Conservation (phyloP, 306 rosid species). For the Sphenostylis stenocarpa region DNA sequence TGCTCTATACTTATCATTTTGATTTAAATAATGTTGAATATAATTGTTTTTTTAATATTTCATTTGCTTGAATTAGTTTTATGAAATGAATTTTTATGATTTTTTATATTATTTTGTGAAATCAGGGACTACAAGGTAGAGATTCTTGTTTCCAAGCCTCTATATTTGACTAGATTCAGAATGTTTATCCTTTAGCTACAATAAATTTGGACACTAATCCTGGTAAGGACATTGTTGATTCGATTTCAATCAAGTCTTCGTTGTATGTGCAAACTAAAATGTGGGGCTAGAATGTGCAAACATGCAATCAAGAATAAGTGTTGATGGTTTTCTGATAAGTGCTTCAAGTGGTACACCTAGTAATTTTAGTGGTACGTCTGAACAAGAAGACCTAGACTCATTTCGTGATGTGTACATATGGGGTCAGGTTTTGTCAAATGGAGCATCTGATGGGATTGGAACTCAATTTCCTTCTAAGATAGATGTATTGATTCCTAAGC, state of each 20-base stretch:
- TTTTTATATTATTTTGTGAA: not conserved
- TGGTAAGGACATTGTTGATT: constrained; percentile 50
- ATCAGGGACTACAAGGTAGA: not conserved
- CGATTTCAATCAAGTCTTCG: constrained; percentile 37
- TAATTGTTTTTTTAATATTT: not conserved
- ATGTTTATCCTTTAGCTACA: constrained; percentile 42
- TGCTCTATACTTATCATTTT: not conserved
- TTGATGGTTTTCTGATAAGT: constrained; percentile 65
- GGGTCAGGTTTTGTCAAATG: constrained; percentile 80
- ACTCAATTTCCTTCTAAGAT: constrained; percentile 45
- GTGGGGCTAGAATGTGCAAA: constrained; percentile 56
- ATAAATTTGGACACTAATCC: constrained; percentile 37
- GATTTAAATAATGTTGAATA: not conserved
- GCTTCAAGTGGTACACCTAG: constrained; percentile 70
- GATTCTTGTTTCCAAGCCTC: constrained; percentile 9
- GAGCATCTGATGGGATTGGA: constrained; percentile 44
- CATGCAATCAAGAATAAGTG: constrained; percentile 75
- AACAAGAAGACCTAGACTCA: constrained; percentile 74
- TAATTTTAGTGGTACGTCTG: constrained; percentile 73
- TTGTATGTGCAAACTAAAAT: constrained; percentile 49
- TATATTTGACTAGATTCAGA: constrained; percentile 33
- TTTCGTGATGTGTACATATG: constrained; percentile 75
- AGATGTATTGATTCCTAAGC: constrained; percentile 71
- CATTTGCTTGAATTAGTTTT: not conserved
- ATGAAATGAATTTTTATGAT: not conserved